Evolutionary conservation across 352 stramenopile genomes (phyloP), one percentile per base, ranked within the genome.

Genomic region (Phytophthora constricta): DNA sequence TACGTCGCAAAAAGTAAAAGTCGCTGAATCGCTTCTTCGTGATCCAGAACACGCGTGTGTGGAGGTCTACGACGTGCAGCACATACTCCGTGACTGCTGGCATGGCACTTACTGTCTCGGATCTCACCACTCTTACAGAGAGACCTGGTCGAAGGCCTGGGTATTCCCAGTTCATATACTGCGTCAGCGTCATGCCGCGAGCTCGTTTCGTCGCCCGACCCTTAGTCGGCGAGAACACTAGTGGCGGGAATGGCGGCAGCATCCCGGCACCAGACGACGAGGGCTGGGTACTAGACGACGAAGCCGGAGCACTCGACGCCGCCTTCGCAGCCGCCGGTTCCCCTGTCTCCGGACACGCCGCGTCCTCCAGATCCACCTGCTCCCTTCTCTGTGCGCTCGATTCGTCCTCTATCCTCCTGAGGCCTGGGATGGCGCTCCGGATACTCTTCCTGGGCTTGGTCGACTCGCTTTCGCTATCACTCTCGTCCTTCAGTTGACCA

Each of bases 31-130:
- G 83, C 63, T 95, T 95, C 58, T 91, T 92, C 2, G 81, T 82
- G 56, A 90, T 86, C 86, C 86, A 95, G 48, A 95, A 91, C 17
- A 95, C 86, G 58, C 88, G 86, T 4, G 86, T 95, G 68, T 92
- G 80, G 19, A 92, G 50, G 45, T 95, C 86, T 28, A 89, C 75
- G 4, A 95, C 81, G 42, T 95, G 83, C 14, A 95, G 33, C 7
- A 92, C 75, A 60, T 93, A 95, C 53, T 95, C 79, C 4, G 81
- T 90, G 26, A 88, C 81, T 4, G 78, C 72, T 25, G 75, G 72
- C 79, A 91, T 81, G 19, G 82, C 76, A 25, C 63, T 72, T 17
- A 84, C 77, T 10, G 77, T 76, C 51, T 93, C 83, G 9, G 77
- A 79, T 7, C 86, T 76, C 43, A 95, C 80, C 9, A 95, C 76